Evolutionary conservation across 805 yeast species (phyloP).

Genomic region (Sugiyamaella floridensis): DNA sequence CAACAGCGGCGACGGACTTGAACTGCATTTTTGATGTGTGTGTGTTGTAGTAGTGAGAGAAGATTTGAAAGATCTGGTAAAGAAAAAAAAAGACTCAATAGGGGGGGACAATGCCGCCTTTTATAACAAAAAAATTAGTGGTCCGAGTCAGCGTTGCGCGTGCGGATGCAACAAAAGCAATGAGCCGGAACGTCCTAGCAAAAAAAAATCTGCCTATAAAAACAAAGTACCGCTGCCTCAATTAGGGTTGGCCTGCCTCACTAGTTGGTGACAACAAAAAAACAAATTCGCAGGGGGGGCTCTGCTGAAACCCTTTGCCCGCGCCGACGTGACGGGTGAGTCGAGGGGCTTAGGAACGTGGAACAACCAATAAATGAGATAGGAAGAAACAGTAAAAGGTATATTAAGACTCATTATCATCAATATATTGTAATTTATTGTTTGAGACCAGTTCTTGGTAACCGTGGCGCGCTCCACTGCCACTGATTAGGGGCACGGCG

Average conservation of each 20-base stretch:
- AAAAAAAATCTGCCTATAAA: background rate
- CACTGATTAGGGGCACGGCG: background rate
- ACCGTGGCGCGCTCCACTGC: background rate
- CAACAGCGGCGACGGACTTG: slow-evolving; percentile 25
- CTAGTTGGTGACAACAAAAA: background rate
- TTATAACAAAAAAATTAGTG: background rate
- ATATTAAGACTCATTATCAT: background rate
- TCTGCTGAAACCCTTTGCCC: background rate
- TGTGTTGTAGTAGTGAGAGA: background rate
- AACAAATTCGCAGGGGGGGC: background rate
- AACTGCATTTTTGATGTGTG: slow-evolving; percentile 26
- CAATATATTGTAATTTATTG: background rate
- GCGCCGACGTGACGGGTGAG: background rate
- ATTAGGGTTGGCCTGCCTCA: background rate
- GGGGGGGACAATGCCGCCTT: background rate
- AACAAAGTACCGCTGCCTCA: background rate
- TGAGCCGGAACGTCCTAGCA: background rate
- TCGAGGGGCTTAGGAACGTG: background rate
- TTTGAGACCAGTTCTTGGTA: no score
- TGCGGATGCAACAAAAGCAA: background rate
- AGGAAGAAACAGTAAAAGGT: background rate
- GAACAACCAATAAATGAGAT: no score
- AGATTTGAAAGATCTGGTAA: background rate
- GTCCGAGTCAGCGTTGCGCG: background rate
- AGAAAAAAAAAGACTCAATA: background rate